Base-by-base conservation (phyloP, 2,329 filamentous ascomycete species). In the Fusarium pseudoanthophilum region DNA sequence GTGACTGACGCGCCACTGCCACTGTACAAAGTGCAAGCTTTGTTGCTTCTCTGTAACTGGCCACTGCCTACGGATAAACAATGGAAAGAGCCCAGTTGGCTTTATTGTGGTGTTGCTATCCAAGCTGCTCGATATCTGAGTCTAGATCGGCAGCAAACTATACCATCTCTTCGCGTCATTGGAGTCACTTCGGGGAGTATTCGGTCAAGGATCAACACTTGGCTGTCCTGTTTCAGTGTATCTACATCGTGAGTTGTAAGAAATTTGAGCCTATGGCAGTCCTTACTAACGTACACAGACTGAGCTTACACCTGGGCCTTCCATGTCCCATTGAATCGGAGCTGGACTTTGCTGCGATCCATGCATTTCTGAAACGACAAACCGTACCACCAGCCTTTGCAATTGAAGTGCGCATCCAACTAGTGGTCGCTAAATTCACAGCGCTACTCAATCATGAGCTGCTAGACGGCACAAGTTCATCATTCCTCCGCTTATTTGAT, bases 91-190 rank as follows among this genome's bases (percentile, higher is more conserved):
- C 58, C 69, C 1, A 69, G 72, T 1, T 75, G 72, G 73, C 55
- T 75, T 1, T 66, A 75, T 11, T 75, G 73, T 2, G 73, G 73
- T 10, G 49, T 75, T 3, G 69, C 67, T 4, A 71, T 75, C 2
- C 72, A 75, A 28, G 72, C 73, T 13, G 72, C 73, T 1, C 56
- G 73, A n/a, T 75, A 63, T 15, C 30, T 75, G 46, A 69, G 73
- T 18, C 55, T 75, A 2, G 73, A 75, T 20, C 60, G 73, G 1
- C 66, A 75, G 26, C 73, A 75, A 7, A 69, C 69, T 0, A 60
- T 73, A 1, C 73, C 73, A 1, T 61, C 69, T 0, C 45, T 61
- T 4, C 59, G 73, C 3, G 67, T 60, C 1, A 48, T 75, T 0
- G 72, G 73, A 2, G 73, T 75, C 7, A 36, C 64, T 2, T 64